phyloP scores from a whole-genome alignment of 345 rosid genomes.

The Populus ilicifolia region DNA sequence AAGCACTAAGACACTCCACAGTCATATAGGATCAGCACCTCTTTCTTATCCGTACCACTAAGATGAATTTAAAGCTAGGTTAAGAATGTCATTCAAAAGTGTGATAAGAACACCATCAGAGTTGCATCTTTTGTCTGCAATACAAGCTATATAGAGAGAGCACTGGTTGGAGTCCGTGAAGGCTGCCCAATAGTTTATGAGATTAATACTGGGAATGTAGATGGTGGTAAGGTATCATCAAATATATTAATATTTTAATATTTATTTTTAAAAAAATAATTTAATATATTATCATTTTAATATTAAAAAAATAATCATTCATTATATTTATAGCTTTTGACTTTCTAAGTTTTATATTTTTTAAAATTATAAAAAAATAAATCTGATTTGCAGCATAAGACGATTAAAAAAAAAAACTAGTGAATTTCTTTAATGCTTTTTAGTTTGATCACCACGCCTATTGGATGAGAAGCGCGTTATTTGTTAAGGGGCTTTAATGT shows the following conservation, averaged over 20 bases:
- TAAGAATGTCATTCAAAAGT: constrained; percentile 64
- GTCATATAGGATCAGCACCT: constrained; percentile 30
- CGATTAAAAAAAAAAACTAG: no score
- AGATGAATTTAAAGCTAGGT: constrained; percentile 61
- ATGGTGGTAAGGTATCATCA: no score
- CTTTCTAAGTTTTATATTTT: not conserved
- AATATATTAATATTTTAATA: no score
- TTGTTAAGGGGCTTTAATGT: not conserved
- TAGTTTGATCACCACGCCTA: not conserved
- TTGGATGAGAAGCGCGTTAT: not conserved
- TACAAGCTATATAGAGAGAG: constrained; percentile 72
- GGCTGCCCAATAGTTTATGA: constrained; percentile 39
- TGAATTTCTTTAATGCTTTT: not conserved
- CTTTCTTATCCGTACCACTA: constrained; percentile 37
- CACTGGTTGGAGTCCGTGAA: constrained; percentile 67
- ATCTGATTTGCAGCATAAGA: no score
- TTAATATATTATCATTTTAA: no score
- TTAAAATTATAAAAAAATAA: no score
- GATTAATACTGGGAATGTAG: constrained; percentile 50
- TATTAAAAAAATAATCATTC: no score
- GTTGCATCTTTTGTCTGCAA: constrained; percentile 57
- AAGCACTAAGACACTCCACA: constrained; percentile 42
- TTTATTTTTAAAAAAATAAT: no score
- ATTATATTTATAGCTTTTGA: no score
- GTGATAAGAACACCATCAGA: constrained; percentile 58